Evolutionary conservation across 2,329 filamentous ascomycete species (phyloP), one percentile per base, ranked within the genome.

Genomic region (Bipolaris bicolor): DNA sequence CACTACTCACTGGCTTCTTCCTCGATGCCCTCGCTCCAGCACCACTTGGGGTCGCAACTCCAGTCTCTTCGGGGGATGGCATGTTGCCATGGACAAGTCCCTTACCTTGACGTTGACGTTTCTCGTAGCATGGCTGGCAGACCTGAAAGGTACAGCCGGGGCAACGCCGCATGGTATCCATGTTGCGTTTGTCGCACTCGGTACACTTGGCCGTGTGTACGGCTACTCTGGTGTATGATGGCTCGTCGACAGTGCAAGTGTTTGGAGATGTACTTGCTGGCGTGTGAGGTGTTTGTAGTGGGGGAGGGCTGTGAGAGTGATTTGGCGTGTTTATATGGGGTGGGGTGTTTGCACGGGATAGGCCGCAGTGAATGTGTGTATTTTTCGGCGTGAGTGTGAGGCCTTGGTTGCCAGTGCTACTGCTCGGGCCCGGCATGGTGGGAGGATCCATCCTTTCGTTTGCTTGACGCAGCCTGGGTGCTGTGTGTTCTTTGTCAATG

Each of bases 161-260:
- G 43, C 75, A 77, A 18, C 73, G 71, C 2, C 65, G 62, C 67
- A 77, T 72, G 1, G 54, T 64, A 10, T 61, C 63, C 41, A 55
- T 66, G 41, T 76, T 76, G 13, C 74, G 70, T 40, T 61, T 46
- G 46, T 77, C 73, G 60, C 75, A 77, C 15, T 66, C 65, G 2
- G 71, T 69, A 49, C 75, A 77, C 49, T 76, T 77, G n/a, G 75
- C 73, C 0, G 75, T 77, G 44, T 74, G 74, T 7, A 76, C 69
- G 0, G 39, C 61, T 24, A 76, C 58, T 9, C 50, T 48, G 0
- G 24, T 51, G 52, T 74, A 69, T 56, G 68, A 49, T 15, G 62
- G 20, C 20, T 65, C 51, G 63, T 70, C 61, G 0, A 61, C 49
- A 1, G 63, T 62, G 53, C 71, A 74, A 4, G 41, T 7, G 1